These are phyloP conservation scores for Backusella luteola DNA, from an alignment of 192 early-diverging fungal genomes.

Conservation along the genomic window DNA sequence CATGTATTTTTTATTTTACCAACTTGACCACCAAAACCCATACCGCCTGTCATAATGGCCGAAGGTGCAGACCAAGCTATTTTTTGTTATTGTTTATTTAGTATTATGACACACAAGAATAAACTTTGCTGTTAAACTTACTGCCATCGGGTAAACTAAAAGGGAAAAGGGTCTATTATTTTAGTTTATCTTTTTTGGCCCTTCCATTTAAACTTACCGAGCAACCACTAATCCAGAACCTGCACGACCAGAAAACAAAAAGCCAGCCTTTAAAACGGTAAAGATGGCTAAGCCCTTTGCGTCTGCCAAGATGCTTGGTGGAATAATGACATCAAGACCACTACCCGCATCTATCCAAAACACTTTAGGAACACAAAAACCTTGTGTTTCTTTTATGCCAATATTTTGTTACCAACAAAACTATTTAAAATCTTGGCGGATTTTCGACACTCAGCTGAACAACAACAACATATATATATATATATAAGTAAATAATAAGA, in stretches of 20 bases:
- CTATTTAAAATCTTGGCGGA: conserved; percentile 28
- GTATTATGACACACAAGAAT: neutral
- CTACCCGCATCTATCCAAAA: conserved; percentile 24
- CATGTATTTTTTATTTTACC: conserved; percentile 18
- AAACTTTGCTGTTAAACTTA: conserved; percentile 36
- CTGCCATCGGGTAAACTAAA: conserved; percentile 67
- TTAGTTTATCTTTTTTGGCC: neutral
- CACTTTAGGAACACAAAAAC: neutral
- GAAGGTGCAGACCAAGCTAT: conserved; percentile 79
- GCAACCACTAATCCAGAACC: conserved; percentile 93
- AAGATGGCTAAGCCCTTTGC: conserved; percentile 92
- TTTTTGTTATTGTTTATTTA: neutral
- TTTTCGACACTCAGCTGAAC: conserved; percentile 26
- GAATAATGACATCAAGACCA: conserved; percentile 68
- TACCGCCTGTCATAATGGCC: conserved; percentile 74
- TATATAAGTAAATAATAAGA: neutral
- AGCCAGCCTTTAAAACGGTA: conserved; percentile 92
- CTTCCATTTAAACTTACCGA: conserved; percentile 33
- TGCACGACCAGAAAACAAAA: conserved; percentile 84
- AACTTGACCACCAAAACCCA: conserved; percentile 83
- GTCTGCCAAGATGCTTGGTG: conserved; percentile 58
- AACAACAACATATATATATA: no score
- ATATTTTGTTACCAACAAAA: conserved; percentile 17
- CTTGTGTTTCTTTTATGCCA: neutral
- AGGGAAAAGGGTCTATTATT: neutral